A percentile compares a stretch with the other conserved stretches of the same genome.
These are phyloP conservation scores for Trifolium pratense DNA, from an alignment of 306 rosid genomes.

Conservation along the genomic window DNA sequence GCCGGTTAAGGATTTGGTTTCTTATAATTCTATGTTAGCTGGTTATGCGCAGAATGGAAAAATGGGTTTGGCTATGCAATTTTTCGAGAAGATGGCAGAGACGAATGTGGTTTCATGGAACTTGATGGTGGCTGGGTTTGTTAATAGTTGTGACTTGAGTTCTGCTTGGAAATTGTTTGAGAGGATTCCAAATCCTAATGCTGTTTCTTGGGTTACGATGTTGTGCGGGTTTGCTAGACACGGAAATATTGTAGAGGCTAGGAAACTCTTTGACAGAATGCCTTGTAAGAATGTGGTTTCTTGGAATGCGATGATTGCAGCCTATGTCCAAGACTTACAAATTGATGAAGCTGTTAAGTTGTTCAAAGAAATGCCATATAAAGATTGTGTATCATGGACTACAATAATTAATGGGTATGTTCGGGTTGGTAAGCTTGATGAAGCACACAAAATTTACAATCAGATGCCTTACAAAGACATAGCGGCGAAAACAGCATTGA, in stretches of 20 bases:
- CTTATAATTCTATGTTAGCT: conserved; percentile 78
- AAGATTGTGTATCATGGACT: conserved; percentile 85
- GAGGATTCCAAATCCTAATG: conserved; percentile 63
- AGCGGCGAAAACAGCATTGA: conserved; percentile 79
- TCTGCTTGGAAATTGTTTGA: conserved; percentile 72
- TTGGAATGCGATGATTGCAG: conserved; percentile 93
- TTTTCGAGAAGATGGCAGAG: conserved; percentile 66
- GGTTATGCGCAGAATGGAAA: conserved; percentile 79
- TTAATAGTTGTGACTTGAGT: conserved; percentile 60
- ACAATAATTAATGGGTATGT: conserved; percentile 72
- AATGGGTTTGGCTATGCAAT: conserved; percentile 57
- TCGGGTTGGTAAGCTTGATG: conserved; percentile 68
- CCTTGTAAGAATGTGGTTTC: conserved; percentile 72
- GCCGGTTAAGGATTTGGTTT: conserved; percentile 70
- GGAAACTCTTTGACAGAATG: conserved; percentile 66
- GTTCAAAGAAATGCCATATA: conserved; percentile 66
- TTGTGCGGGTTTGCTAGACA: conserved; percentile 69
- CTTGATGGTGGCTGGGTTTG: conserved; percentile 74
- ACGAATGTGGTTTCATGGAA: conserved; percentile 83
- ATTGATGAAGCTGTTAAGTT: conserved; percentile 64
- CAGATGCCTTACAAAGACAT: conserved; percentile 74
- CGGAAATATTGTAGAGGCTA: conserved; percentile 63
- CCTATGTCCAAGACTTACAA: conserved; percentile 66
- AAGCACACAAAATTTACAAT: conserved; percentile 60
- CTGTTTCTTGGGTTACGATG: conserved; percentile 75